Evolutionary conservation across 2,329 filamentous ascomycete genomes (phyloP).

Genomic region (Cladosporium sp.): DNA sequence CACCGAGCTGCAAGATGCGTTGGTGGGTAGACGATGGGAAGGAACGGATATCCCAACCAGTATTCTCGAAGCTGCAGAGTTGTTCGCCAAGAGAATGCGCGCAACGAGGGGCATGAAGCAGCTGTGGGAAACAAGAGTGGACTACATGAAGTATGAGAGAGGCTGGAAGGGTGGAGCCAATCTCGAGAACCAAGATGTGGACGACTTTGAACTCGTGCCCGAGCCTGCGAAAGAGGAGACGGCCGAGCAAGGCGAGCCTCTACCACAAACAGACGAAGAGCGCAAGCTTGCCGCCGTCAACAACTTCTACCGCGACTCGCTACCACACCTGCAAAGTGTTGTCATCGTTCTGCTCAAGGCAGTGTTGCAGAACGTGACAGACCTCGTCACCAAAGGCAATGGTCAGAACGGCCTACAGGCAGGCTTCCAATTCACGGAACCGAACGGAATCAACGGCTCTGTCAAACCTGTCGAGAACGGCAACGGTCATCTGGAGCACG

Average conservation of each 20-base stretch:
- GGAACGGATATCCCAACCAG: conserved; percentile 93
- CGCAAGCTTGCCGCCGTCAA: conserved; percentile 60
- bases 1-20: conserved; percentile 73
- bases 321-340: conserved; percentile 87
- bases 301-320: conserved; percentile 72
- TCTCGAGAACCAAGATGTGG: conserved; percentile 37
- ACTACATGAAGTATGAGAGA: conserved; percentile 86
- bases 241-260: conserved; percentile 31
- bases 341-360: conserved; percentile 91
- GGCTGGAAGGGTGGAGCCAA: conserved; percentile 69
- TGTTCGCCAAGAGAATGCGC: conserved; percentile 86
- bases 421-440: conserved; percentile 42
- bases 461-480: conserved; percentile 43
- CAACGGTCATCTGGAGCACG: conserved; percentile 28
- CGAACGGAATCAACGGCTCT: conserved; percentile 33
- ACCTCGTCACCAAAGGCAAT: conserved; percentile 65
- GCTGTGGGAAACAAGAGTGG: conserved; percentile 90
- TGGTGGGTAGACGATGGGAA: conserved; percentile 85
- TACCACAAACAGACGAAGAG: conserved; percentile 30
- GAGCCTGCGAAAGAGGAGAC: conserved; percentile 36
- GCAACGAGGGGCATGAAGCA: conserved; percentile 91
- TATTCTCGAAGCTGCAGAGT: conserved; percentile 88
- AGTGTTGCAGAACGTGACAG: conserved; percentile 82
- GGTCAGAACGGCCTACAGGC: conserved; percentile 53
- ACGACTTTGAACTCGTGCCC: conserved; percentile 33